These are phyloP conservation scores for Wickerhamomyces bisporus DNA, from an alignment of 805 yeast species.

Conservation along the genomic window DNA sequence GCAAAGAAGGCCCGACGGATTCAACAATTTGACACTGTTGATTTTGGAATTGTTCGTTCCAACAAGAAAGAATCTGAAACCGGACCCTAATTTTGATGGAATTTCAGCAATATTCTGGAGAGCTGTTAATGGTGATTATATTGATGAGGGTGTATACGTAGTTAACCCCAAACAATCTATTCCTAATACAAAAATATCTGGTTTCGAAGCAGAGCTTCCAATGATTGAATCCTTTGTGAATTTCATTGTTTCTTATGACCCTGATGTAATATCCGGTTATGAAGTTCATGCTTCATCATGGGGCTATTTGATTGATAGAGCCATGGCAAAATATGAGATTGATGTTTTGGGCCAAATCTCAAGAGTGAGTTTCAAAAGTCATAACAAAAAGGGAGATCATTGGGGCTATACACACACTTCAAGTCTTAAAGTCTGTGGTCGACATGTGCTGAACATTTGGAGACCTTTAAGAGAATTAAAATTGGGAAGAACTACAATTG, in stretches of 20 bases:
- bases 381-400: constrained; percentile 53
- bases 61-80: constrained; percentile 42
- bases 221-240: constrained; percentile 52
- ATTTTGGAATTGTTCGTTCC: constrained; percentile 65
- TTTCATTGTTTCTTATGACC: constrained; percentile 62
- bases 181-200: constrained; percentile 2
- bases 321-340: constrained; percentile 36
- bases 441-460: constrained; percentile 88
- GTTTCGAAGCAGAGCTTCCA: constrained; percentile 49
- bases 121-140: constrained; percentile 39
- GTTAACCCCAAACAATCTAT: constrained; percentile 17
- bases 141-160: constrained; percentile 34
- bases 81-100: constrained; percentile 64
- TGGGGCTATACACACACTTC: constrained; percentile 86
- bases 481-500: constrained; percentile 66
- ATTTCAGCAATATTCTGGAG: constrained; percentile 61
- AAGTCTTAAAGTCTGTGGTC: constrained; percentile 61
- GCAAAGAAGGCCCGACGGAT: constrained; percentile 34
- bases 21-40: constrained; percentile 49
- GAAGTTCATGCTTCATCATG: constrained; percentile 79
- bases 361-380: constrained; percentile 44
- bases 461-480: constrained; percentile 62
- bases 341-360: constrained; percentile 59
- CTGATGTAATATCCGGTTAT: constrained; percentile 83
- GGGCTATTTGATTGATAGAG: constrained; percentile 83